Evolutionary conservation across 495 filamentous ascomycete genomes (phyloP), one percentile per base, ranked within the genome.

Genomic region (Hyaloscypha hepaticicola): DNA sequence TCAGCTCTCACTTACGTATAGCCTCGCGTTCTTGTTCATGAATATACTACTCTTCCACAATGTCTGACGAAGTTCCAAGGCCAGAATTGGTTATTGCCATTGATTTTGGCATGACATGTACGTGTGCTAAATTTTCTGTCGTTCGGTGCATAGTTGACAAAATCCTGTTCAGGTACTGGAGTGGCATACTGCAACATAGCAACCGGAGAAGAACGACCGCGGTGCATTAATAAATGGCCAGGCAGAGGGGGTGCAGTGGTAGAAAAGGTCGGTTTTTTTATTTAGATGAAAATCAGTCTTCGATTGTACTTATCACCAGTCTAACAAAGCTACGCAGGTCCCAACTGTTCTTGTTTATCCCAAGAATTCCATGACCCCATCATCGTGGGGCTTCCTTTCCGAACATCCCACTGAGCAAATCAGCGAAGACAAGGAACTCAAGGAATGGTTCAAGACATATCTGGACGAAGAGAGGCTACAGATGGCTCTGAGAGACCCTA

Each of bases 71-170:
- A 38, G 57, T 26, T 5, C 48, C 51, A 5, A 53, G 22, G 38
- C 67, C 70, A 19, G 77, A 79, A 38, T 62, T 79, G 55, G 66
- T 80, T 1, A 67, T 80, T 26, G 78, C 72, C 6, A 65, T 80
- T 48, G 78, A 80, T 64, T 72, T 79, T 69, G 78, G 78, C 33
- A 78, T 79, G 74, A 80, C 78, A 52, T 79, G 76, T 51, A 76
- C 68, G 61, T 61, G 16, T 24, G 26, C 26, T 53, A n/a, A 5
- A 25, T 7, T 38, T 11, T 57, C 19, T 24, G 3, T 41, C 12
- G 1, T 22, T 2, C 9, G 24, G 6, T 22, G 5, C 22, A 7
- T 50, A 56, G 6, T 19, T 57, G 7, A 55, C 28, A 24, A 52
- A 11, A 12, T 52, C 31, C 38, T 14, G 2, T 31, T 3, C 28